These are phyloP conservation scores for Ustilago shanxiensis DNA, from an alignment of 1,284 basidiomycete species.

Conservation along the genomic window DNA sequence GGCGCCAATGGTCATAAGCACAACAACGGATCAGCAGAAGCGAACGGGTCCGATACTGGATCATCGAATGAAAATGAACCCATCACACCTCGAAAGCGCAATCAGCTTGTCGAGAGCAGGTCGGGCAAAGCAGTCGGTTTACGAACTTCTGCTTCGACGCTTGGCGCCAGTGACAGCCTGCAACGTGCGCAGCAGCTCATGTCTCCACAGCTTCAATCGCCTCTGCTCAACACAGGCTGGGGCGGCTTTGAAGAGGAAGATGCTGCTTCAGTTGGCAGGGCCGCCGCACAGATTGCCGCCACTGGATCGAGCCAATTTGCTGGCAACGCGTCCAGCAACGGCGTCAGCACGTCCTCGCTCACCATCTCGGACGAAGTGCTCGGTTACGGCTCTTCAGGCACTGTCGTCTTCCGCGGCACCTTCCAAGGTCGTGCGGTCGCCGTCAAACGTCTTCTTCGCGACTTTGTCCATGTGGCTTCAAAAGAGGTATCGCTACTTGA, in stretches of 20 bases:
- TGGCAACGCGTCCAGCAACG: conserved; percentile 26
- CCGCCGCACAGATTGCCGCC: conserved; percentile 49
- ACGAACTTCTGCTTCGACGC: conserved; percentile 15
- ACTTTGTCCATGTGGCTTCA: conserved; percentile 93
- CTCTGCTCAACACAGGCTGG: conserved; percentile 47
- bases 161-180: conserved; percentile 42
- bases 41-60: conserved; percentile 24
- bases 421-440: conserved; percentile 96
- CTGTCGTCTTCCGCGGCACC: conserved; percentile 91
- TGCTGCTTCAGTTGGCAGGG: conserved; percentile 37
- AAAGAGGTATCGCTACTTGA: conserved; percentile 95
- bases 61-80: conserved; percentile 46
- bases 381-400: conserved; percentile 93
- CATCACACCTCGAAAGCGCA: conserved; percentile 21
- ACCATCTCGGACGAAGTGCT: conserved; percentile 66
- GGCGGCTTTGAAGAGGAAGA: conserved; percentile 39
- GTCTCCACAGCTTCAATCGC: conserved; percentile 43
- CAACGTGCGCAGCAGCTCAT: conserved; percentile 51
- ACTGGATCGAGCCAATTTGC: conserved; percentile 29
- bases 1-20: conserved; percentile 1
- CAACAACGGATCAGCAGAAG: conserved; percentile 12
- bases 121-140: conserved; percentile 13
- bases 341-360: conserved; percentile 52
- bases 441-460: conserved; percentile 92
- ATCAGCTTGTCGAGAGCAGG: conserved; percentile 2